Conservation (phyloP, 208 protist species). For the Dictyostelium gargantuum region DNA sequence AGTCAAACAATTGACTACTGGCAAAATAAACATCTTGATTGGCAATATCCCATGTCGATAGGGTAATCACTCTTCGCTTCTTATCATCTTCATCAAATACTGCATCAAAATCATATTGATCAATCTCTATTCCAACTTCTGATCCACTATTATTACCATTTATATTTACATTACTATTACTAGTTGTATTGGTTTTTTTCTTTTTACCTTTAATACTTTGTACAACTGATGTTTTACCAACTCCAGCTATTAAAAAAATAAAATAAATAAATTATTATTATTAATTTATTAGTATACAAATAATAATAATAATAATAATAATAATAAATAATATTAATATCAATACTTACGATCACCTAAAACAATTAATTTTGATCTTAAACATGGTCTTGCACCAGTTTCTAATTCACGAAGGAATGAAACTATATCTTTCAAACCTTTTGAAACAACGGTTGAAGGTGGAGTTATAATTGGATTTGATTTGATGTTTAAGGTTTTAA, state of each 20-base stretch:
- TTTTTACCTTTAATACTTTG: constrained; percentile 38
- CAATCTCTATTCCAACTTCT: constrained; percentile 39
- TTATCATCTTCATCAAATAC: constrained; percentile 57
- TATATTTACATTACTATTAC: background rate
- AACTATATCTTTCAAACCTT: constrained; percentile 55
- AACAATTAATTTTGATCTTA: constrained; percentile 42
- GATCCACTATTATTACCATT: background rate
- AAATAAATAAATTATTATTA: background rate
- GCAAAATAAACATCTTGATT: constrained; percentile 57
- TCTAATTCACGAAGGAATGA: constrained; percentile 27
- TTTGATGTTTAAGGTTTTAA: constrained; percentile 58
- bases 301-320: background rate
- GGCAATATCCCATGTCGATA: constrained; percentile 44
- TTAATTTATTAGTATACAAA: background rate
- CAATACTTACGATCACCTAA: constrained; percentile 42
- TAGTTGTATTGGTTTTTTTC: background rate
- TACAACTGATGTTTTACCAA: constrained; percentile 40
- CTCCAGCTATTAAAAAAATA: background rate
- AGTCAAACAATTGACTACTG: constrained; percentile 27
- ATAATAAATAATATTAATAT: too few species aligned
- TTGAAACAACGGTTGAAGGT: constrained; percentile 33
- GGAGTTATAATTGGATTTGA: constrained; percentile 55
- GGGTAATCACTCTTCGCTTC: background rate
- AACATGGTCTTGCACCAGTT: constrained; percentile 46
- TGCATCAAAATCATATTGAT: constrained; percentile 50